Evolutionary conservation across 1,284 basidiomycete genomes (phyloP), one percentile per base, ranked within the genome.

Genomic region (Malassezia obtusa): DNA sequence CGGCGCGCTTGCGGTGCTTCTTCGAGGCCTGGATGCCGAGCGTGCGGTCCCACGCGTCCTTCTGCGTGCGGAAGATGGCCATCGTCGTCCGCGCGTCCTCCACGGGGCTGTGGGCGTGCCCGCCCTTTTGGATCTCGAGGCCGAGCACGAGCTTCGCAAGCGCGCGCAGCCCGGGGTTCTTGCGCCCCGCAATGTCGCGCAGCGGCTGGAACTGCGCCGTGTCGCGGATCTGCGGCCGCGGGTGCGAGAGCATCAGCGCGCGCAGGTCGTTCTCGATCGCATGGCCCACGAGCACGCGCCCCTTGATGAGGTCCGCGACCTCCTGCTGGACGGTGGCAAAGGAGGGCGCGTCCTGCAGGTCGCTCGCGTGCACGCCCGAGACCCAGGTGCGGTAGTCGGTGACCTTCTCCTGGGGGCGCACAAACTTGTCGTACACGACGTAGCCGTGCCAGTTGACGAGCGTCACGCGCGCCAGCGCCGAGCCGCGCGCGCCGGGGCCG

Each of bases 41-140:
- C 31, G 39, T 33, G 51, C 61, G 24, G 54, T 96, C 90, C 89
- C 89, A 96, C 47, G 82, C 81, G 53, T 82, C 82, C 67, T 86
- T 85, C 73, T 92, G 81, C n/a, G 92, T 74, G 7, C 89, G 80
- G 75, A 87, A 98, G 22, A 96, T 77, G 0, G 89, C 91, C 89
- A 98, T 96, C 0, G 92, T 89, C 0, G 91, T 90, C 43, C 89
- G 80, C 1, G 92, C 91, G 71, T 98, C 91, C 22, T 84, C 88
- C 9, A 67, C 62, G 3, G 64, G 57, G 35, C 60, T 65, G 50
- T 71, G 68, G 37, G 63, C 60, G 21, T 58, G 49, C 15, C 71
- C 67, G 28, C 59, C 50, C 30, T 77, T 76, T 74, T 99, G 92
- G 50, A 98, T 96, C 24, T 82, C 79, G 2, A 92, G 73, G 0